phyloP scores from a whole-genome alignment of 2,329 filamentous ascomycete species.

The Magnaporthiopsis rhizophila region DNA sequence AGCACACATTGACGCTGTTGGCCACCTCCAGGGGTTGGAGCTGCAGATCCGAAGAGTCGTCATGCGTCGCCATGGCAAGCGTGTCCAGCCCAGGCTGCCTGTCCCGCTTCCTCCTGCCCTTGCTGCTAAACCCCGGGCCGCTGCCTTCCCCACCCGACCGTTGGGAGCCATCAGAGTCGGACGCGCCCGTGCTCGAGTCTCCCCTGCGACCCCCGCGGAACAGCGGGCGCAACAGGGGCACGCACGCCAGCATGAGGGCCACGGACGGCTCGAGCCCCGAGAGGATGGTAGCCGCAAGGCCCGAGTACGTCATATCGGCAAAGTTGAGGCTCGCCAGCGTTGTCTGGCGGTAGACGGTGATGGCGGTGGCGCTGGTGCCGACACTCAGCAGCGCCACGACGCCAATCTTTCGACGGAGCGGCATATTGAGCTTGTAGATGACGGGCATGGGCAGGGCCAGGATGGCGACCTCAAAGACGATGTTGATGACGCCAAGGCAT shows the following conservation, averaged over 20 bases:
- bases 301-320: not conserved
- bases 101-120: slow-evolving; percentile 4
- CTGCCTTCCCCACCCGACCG: no score
- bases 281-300: slow-evolving; percentile 27
- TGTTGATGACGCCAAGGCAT: slow-evolving; percentile 22
- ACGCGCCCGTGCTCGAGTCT: slow-evolving; percentile 10
- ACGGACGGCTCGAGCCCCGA: slow-evolving; percentile 28
- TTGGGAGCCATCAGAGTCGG: no score
- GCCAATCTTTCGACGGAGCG: slow-evolving; percentile 11
- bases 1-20: not conserved
- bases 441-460: slow-evolving; percentile 24
- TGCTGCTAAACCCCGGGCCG: no score
- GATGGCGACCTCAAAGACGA: slow-evolving; percentile 24
- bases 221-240: slow-evolving; percentile 32
- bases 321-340: no score
- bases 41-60: slow-evolving; percentile 21
- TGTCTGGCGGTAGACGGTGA: no score
- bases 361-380: no score
- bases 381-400: no score
- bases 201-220: slow-evolving; percentile 19
- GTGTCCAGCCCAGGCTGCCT: slow-evolving; percentile 6
- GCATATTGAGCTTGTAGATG: slow-evolving; percentile 22
- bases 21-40: slow-evolving; percentile 15
- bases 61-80: slow-evolving; percentile 18
- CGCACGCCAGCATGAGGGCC: slow-evolving; percentile 28